These are phyloP conservation scores for Dothideomycetidae sp. DNA, from an alignment of 2,329 filamentous ascomycete species.

Conservation along the genomic window DNA sequence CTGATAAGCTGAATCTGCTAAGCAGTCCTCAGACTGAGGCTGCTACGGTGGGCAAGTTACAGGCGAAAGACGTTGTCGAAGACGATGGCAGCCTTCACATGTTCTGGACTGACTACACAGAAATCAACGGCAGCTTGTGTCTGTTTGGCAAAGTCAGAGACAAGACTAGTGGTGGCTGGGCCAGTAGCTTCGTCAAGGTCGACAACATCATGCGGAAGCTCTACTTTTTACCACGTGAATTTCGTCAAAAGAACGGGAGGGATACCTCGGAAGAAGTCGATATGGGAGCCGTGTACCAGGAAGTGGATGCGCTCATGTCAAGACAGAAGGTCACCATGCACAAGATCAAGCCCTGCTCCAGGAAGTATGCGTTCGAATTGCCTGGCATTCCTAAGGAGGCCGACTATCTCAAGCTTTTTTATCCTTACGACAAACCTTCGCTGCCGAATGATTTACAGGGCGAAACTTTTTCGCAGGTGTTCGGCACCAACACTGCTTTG, in stretches of 20 bases:
- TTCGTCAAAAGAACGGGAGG: conserved; percentile 43
- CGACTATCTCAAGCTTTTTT: conserved; percentile 89
- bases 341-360: conserved; percentile 79
- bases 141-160: conserved; percentile 94
- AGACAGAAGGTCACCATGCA: conserved; percentile 73
- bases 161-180: conserved; percentile 62
- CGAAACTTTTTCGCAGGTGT: conserved; percentile 86
- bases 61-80: conserved; percentile 75
- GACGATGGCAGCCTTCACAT: conserved; percentile 82
- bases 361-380: conserved; percentile 94
- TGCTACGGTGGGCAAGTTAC: conserved; percentile 61
- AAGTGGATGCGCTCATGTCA: conserved; percentile 80
- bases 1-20: conserved; percentile 71
- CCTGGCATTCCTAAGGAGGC: conserved; percentile 73
- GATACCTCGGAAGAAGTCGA: conserved; percentile 64
- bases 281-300: conserved; percentile 79
- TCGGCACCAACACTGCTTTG: conserved; percentile 81
- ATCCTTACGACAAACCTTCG: conserved; percentile 73
- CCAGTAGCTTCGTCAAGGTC: conserved; percentile 90
- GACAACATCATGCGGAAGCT: conserved; percentile 89
- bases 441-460: conserved; percentile 59
- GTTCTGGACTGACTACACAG: conserved; percentile 95
- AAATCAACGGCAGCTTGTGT: conserved; percentile 80
- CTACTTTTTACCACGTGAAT: conserved; percentile 74
- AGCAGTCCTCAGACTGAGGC: conserved; percentile 58